A percentile compares a stretch with the other conserved stretches of the same genome.
phyloP scores from a whole-genome alignment of 345 rosid genomes.

The Gossypium ekmanianum region DNA sequence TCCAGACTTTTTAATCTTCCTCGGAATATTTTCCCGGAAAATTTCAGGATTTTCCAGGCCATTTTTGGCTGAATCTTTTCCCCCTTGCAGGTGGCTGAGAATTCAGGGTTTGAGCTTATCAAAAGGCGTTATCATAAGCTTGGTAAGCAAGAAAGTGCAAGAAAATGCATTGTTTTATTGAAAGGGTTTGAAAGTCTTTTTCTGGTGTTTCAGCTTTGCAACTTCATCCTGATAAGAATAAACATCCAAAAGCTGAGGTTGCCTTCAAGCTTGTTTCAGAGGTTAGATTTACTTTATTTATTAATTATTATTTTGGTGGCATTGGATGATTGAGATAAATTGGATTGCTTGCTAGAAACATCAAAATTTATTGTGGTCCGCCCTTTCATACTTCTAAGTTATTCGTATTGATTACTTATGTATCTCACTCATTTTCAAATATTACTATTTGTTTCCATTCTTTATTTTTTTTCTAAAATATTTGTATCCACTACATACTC shows the following conservation, averaged over 20 bases:
- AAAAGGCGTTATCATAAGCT: slow-evolving; percentile 67
- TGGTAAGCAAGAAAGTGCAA: slow-evolving; percentile 37
- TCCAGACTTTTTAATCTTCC: background rate
- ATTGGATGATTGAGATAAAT: background rate
- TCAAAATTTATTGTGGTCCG: no score
- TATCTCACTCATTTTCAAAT: no score
- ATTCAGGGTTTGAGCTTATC: slow-evolving; percentile 51
- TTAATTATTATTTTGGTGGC: background rate
- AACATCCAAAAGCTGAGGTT: slow-evolving; percentile 71
- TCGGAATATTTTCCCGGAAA: background rate
- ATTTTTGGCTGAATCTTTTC: slow-evolving; percentile 2
- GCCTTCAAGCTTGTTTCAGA: slow-evolving; percentile 91
- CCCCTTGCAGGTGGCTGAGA: slow-evolving; percentile 59
- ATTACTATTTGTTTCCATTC: no score
- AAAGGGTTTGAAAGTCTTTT: background rate
- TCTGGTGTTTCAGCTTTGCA: slow-evolving; percentile 55
- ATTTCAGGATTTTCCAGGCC: no score
- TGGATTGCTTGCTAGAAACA: background rate
- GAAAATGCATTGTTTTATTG: background rate
- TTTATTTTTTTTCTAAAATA: no score
- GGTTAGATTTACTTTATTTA: slow-evolving; percentile 42
- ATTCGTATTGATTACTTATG: no score
- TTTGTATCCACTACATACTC: no score
- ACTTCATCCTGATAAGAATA: slow-evolving; percentile 92
- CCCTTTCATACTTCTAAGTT: no score